Conservation (phyloP, 2,329 filamentous ascomycete genomes). For the Bipolaris oryzae region DNA sequence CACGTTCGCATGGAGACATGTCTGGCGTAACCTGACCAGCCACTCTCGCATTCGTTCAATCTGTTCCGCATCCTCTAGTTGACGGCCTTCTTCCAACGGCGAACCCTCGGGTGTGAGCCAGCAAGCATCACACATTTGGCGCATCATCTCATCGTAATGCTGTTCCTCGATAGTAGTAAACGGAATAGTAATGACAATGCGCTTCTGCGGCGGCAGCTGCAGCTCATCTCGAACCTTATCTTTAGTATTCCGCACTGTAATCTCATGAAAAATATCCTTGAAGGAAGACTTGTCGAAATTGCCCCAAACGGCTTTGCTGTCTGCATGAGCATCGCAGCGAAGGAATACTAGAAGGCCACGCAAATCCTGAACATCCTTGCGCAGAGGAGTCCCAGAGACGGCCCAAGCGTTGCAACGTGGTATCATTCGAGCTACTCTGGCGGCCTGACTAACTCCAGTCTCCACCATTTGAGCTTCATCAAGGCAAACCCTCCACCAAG, state of each 20-base stretch:
- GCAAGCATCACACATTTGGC: constrained; percentile 73
- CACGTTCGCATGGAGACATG: constrained; percentile 84
- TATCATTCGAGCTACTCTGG: constrained; percentile 77
- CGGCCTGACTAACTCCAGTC: constrained; percentile 82
- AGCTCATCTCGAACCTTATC: constrained; percentile 79
- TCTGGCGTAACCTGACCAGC: constrained; percentile 78
- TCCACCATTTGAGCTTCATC: constrained; percentile 92
- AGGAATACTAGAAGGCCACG: constrained; percentile 83
- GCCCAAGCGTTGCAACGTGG: constrained; percentile 90
- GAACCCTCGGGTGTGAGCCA: constrained; percentile 68
- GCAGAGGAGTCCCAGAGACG: constrained; percentile 87
- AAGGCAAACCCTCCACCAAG: constrained; percentile 82
- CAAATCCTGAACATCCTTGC: constrained; percentile 78
- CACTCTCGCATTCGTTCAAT: constrained; percentile 79
- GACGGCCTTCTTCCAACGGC: constrained; percentile 67
- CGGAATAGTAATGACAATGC: constrained; percentile 85
- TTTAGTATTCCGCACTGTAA: constrained; percentile 87
- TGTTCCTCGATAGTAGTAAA: constrained; percentile 92
- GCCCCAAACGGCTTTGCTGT: constrained; percentile 69
- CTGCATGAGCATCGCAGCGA: constrained; percentile 75
- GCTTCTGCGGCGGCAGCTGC: constrained; percentile 78
- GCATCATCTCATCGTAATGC: constrained; percentile 78
- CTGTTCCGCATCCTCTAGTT: constrained; percentile 61
- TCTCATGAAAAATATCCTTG: constrained; percentile 68
- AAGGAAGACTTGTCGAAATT: constrained; percentile 72